Evolutionary conservation across 2,329 filamentous ascomycete species (phyloP).

Genomic region (Chaetothyriales sp.): DNA sequence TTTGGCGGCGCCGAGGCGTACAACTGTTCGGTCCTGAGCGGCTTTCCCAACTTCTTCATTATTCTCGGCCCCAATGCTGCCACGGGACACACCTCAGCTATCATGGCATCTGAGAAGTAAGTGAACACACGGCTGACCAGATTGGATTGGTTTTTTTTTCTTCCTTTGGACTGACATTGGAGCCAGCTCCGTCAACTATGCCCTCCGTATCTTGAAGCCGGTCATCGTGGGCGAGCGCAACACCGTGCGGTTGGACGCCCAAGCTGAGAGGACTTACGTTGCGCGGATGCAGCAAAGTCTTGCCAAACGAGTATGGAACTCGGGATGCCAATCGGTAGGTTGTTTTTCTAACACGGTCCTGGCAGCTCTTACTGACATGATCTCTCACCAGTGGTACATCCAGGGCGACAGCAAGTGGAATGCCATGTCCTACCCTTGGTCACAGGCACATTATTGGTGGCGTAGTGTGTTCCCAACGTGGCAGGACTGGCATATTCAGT

Average conservation of each 20-base stretch:
- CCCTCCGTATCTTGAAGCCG: neutral
- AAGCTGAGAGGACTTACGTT: neutral
- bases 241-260: neutral
- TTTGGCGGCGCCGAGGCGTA: constrained; percentile 36
- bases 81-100: constrained; percentile 30
- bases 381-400: neutral
- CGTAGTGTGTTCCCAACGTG: neutral
- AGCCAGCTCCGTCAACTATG: neutral
- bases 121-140: no score
- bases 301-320: neutral
- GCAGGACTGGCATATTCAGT: neutral
- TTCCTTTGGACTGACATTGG: no score
- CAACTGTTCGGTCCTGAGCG: constrained; percentile 34
- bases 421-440: neutral
- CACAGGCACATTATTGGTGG: neutral
- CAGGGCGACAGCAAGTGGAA: neutral
- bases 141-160: no score
- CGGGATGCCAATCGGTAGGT: neutral
- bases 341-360: no score
- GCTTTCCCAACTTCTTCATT: constrained; percentile 42
- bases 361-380: no score
- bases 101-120: neutral
- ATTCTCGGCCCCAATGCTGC: constrained; percentile 45
- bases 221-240: neutral
- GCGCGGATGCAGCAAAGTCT: neutral